These are phyloP conservation scores for Alternaria gansuensis DNA, from an alignment of 2,329 filamentous ascomycete species.

Conservation along the genomic window DNA sequence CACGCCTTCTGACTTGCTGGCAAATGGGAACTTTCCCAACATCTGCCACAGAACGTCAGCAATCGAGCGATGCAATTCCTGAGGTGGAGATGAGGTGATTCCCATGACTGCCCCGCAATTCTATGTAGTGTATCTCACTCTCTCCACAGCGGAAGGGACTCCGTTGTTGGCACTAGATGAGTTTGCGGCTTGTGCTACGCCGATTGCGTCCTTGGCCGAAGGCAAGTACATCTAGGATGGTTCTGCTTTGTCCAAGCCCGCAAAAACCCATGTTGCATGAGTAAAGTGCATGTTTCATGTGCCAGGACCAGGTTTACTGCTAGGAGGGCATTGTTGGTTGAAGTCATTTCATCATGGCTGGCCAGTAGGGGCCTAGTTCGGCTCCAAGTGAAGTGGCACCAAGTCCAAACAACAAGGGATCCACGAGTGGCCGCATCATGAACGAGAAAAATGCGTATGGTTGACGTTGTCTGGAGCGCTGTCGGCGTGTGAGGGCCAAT, in stretches of 20 bases:
- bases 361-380: constrained; percentile 40
- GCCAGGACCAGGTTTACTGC: constrained; percentile 33
- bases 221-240: constrained; percentile 25
- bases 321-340: constrained; percentile 16
- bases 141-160: constrained; percentile 29
- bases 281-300: constrained; percentile 29
- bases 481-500: constrained; percentile 37
- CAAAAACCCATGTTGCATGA: constrained; percentile 38
- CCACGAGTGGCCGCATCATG: constrained; percentile 32
- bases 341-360: constrained; percentile 49
- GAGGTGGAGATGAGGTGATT: constrained; percentile 29
- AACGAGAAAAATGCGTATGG: constrained; percentile 34
- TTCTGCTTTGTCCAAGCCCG: constrained; percentile 34
- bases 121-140: constrained; percentile 14
- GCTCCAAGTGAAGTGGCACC: constrained; percentile 29
- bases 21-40: constrained; percentile 2
- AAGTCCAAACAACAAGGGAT: constrained; percentile 37
- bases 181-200: constrained; percentile 32
- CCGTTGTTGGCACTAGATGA: constrained; percentile 27
- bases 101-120: constrained; percentile 30
- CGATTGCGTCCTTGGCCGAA: constrained; percentile 27
- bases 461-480: constrained; percentile 39
- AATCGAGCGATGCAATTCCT: constrained; percentile 17
- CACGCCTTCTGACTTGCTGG: constrained; percentile 17
- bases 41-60: constrained; percentile 9